Base-by-base conservation (phyloP, 345 rosid genomes). In the Eucalyptus pauciflora region DNA sequence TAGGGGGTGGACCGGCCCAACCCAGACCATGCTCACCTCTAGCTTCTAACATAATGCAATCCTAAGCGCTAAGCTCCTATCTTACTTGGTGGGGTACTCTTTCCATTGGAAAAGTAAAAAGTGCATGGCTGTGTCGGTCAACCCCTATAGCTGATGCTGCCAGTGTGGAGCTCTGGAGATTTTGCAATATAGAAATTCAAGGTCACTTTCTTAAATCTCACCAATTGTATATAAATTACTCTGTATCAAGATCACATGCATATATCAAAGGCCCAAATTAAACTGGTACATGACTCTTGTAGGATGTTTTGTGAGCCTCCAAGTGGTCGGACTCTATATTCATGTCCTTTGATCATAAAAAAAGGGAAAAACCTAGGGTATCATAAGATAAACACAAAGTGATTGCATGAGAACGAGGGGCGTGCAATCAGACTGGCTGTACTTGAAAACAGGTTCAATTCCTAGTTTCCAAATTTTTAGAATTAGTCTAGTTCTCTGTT, bases 361-460 rank as follows among this genome's bases (percentile, higher is more conserved):
- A 20, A 4, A 10, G 54, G 9, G 4, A 37, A 41, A 71, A 41
- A 0, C 27, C 46, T 37, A 6, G 24, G 83, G 27, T 13, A 13
- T 18, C 46, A 31, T 13, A 37, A 37, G 48, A 76, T 24, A 41
- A 76, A 41, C 48, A 41, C 83, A 11, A 37, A 37, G 45, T 71
- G 13, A 25, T 2, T 71, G 25, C 81, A 33, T 33, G 45, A 56
- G 29, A 56, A 56, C 0, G 4, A 56, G 62, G 62, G 0, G 1
- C 2, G 29, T 24, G 13, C 3, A 10, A 56, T 24, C 13, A 13
- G 29, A 56, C 6, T 22, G 1, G 62, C 2, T 56, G 0, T 24
- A 22, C 13, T 24, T 24, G 0, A 56, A 56, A 56, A 56, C 1
- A 56, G 0, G 6, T 56, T 56, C 29, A 56, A 56, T 56, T 0